Percentiles rank a stretch among this genome's conserved stretches.
These are phyloP conservation scores for Trametes villosa DNA, from an alignment of 768 basidiomycete species.

Conservation along the genomic window DNA sequence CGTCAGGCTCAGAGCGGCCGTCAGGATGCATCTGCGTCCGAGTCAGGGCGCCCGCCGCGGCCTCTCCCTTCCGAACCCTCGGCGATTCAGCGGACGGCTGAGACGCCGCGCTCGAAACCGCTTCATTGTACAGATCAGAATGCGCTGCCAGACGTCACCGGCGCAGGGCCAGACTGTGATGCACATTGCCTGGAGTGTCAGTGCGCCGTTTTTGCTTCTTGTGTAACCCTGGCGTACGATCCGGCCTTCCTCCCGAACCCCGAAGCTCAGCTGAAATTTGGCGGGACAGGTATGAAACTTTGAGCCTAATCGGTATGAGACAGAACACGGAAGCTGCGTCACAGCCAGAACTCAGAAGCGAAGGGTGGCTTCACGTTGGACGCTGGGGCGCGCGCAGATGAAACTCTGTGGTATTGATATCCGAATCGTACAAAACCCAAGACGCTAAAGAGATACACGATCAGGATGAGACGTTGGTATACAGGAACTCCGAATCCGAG, in stretches of 20 bases:
- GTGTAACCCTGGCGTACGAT: too few species aligned
- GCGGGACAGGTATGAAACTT: constrained; percentile 12
- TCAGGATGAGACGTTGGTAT: background rate
- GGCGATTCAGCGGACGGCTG: background rate
- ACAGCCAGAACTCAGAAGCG: background rate
- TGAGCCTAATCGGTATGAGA: background rate
- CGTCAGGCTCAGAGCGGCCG: too few species aligned
- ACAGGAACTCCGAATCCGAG: too few species aligned
- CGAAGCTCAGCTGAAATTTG: too few species aligned
- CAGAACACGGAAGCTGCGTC: background rate
- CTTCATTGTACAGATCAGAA: constrained; percentile 3
- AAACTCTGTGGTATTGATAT: too few species aligned
- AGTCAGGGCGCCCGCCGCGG: too few species aligned
- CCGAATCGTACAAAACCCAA: too few species aligned
- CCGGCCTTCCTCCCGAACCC: background rate
- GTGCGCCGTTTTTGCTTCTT: too few species aligned
- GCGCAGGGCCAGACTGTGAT: background rate
- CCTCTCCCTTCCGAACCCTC: background rate
- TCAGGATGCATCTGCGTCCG: too few species aligned
- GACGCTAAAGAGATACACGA: constrained; percentile 2
- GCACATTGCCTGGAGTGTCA: background rate
- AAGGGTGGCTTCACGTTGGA: too few species aligned
- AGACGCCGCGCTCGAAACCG: background rate
- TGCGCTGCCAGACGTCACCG: constrained; percentile 14
- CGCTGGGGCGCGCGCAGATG: too few species aligned